Conservation (phyloP, 495 filamentous ascomycete species). For the Penicillium soppii region DNA sequence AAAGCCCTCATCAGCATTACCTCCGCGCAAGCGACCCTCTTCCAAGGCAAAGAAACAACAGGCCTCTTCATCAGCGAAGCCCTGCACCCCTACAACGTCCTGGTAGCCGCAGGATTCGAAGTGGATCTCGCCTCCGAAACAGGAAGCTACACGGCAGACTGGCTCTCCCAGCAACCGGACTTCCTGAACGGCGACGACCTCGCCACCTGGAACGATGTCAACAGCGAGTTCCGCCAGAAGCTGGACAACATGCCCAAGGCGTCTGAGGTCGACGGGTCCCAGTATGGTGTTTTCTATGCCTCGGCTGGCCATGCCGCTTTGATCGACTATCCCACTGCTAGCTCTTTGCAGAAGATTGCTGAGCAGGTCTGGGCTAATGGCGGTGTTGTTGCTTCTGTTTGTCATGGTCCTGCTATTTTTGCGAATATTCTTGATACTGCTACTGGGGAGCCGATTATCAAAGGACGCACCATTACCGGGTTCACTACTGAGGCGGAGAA, state of each 20-base stretch:
- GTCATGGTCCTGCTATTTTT: slow-evolving; percentile 47
- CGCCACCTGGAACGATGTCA: slow-evolving; percentile 36
- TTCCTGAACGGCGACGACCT: slow-evolving; percentile 39
- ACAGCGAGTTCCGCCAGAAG: slow-evolving; percentile 41
- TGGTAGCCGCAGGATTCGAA: slow-evolving; percentile 45
- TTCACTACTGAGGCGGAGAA: slow-evolving; percentile 45
- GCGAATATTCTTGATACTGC: slow-evolving; percentile 32
- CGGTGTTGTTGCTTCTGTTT: slow-evolving; percentile 37
- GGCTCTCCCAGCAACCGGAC: slow-evolving; percentile 42
- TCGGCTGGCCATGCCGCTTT: slow-evolving; percentile 46
- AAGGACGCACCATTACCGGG: slow-evolving; percentile 41
- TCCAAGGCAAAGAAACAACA: slow-evolving; percentile 39
- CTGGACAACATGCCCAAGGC: slow-evolving; percentile 38
- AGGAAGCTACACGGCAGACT: slow-evolving; percentile 43
- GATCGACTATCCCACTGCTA: slow-evolving; percentile 45
- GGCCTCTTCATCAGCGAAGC: slow-evolving; percentile 47
- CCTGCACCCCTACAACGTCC: slow-evolving; percentile 47
- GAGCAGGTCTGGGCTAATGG: slow-evolving; percentile 38
- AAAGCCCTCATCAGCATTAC: slow-evolving; percentile 47
- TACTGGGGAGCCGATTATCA: slow-evolving; percentile 42
- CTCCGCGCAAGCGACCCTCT: slow-evolving; percentile 44
- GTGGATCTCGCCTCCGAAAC: slow-evolving; percentile 49
- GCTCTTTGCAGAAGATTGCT: slow-evolving; percentile 37
- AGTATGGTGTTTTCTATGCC: slow-evolving; percentile 45
- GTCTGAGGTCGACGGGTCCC: slow-evolving; percentile 26